phyloP scores from a whole-genome alignment of 2,329 filamentous ascomycete species.

The Cytospora paraplurivora region DNA sequence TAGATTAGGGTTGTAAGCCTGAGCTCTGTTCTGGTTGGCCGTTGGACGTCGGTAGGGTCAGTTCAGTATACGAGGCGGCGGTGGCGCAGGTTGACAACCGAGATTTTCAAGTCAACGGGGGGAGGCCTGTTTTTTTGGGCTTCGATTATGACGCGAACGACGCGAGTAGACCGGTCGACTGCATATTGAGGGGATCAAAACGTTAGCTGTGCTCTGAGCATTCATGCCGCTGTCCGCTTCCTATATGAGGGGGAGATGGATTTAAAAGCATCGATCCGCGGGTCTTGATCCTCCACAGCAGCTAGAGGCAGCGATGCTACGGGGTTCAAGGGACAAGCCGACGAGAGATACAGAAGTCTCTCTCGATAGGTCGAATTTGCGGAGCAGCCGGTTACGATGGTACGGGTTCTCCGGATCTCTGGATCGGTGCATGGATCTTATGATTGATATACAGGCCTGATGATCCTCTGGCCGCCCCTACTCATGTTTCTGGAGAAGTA shows the following conservation, averaged over 20 bases:
- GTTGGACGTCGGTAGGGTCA: constrained; percentile 16
- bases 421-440: not conserved
- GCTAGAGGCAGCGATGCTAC: constrained; percentile 5
- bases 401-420: not conserved
- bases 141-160: constrained; percentile 34
- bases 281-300: not conserved
- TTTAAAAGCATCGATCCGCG: constrained; percentile 7
- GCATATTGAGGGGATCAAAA: constrained; percentile 38
- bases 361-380: not conserved
- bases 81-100: constrained; percentile 25
- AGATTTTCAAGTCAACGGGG: constrained; percentile 6
- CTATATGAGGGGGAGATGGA: constrained; percentile 3
- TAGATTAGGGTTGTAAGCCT: constrained; percentile 4
- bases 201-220: constrained; percentile 38
- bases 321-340: constrained; percentile 3
- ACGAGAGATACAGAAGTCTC: not conserved
- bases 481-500: constrained; percentile 2
- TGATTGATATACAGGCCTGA: not conserved
- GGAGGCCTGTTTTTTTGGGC: constrained; percentile 26
- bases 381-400: not conserved
- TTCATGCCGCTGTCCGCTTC: constrained; percentile 14
- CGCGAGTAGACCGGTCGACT: constrained; percentile 39
- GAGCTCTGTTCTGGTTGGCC: constrained; percentile 11
- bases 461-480: not conserved
- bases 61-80: constrained; percentile 29